Base-by-base conservation (phyloP, 805 yeast genomes). In the Wickerhamiella australiensis region DNA sequence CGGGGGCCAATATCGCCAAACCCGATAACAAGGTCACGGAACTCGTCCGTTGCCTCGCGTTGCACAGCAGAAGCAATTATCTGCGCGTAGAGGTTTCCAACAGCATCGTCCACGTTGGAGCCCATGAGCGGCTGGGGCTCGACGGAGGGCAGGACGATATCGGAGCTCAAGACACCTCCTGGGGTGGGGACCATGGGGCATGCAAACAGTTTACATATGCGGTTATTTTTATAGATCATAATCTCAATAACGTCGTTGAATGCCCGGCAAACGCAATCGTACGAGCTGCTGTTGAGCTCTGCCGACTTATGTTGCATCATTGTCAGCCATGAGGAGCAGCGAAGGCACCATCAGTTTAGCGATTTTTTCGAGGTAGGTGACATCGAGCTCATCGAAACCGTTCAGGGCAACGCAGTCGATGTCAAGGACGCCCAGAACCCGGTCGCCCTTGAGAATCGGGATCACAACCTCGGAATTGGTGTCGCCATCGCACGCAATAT, bases 401-500 rank as follows among this genome's bases (percentile, higher is more conserved):
- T 71, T 59, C 40, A 67, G 62, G 9, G 67, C 75, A 49, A 78
- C 63, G 62, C 94, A 85, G 63, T 90, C 98, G 36, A 90, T 73
- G 61, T 92, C 97, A 47, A 90, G 70, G 4, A 90, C 96, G 5
- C 92, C 97, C 17, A 75, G 58, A 1, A 79, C 66, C 13, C 59
- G 59, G 2, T 66, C 65, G 11, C 64, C 59, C 23, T 62, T 62
- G 0, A 78, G 59, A 5, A 88, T 76, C 0, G 97, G 97, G 1
- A 90, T 88, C 18, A 92, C 97, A 26, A 90, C 83, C 61, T 90
- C 98, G 63, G 95, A 83, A 54, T 82, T 75, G 0, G 97, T 90
- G 52, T 80, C 95, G 0, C 95, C 95, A 66, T 92, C 98, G 67
- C 98, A 90, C 0, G 97, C 97, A 55, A 90, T 92, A 62, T 90